phyloP scores from a whole-genome alignment of 345 rosid species.

The Euclidium syriacum region DNA sequence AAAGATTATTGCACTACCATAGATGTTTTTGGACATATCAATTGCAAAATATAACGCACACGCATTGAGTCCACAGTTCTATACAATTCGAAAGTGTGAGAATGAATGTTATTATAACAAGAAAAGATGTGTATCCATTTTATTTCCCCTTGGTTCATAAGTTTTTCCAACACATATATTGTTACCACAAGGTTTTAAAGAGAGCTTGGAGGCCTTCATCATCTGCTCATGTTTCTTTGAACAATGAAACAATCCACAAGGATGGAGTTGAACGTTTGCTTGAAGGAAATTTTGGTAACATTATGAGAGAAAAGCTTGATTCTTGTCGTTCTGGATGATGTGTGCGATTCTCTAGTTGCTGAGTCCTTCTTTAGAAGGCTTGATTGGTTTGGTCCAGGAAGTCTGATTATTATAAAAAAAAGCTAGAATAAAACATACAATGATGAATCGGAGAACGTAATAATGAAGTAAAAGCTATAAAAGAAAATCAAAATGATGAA shows the following conservation, averaged over 20 bases:
- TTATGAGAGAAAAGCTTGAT: background rate
- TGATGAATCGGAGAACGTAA: no score
- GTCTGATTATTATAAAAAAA: conserved; percentile 3
- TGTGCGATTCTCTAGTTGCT: background rate
- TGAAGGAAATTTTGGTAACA: background rate
- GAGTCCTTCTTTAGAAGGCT: background rate
- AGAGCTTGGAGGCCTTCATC: conserved; percentile 94
- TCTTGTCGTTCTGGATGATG: background rate
- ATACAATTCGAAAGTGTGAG: conserved; percentile 3
- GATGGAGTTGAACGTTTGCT: background rate
- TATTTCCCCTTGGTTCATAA: conserved; percentile 4
- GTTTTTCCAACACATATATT: background rate
- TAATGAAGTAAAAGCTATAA: no score
- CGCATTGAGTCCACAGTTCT: no score
- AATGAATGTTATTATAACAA: background rate
- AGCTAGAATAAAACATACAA: no score
- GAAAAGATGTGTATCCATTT: background rate
- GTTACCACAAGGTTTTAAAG: conserved; percentile 30
- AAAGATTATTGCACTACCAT: conserved; percentile 61
- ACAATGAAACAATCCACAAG: conserved; percentile 40
- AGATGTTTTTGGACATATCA: no score
- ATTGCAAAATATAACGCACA: no score
- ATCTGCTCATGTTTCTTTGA: conserved; percentile 87
- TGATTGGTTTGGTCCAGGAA: conserved; percentile 4
- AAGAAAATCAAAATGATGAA: no score